Evolutionary conservation across 2,329 filamentous ascomycete species (phyloP), one percentile per base, ranked within the genome.

Genomic region (Xylaria sp.): DNA sequence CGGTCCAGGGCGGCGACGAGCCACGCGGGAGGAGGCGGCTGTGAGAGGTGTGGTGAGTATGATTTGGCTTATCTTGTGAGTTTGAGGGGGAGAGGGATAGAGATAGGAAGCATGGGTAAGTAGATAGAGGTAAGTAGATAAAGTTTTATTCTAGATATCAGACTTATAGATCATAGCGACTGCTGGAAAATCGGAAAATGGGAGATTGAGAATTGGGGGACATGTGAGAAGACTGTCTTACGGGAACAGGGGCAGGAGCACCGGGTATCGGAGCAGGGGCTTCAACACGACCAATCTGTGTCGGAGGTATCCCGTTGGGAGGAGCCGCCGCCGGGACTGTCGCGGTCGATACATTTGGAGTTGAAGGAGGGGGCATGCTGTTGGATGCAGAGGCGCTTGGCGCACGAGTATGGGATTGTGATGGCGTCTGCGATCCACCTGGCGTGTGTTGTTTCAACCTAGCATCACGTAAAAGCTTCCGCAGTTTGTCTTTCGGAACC

Each of bases 21-120:
- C 94, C 94, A 97, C 52, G 84, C 78, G n/a, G 93, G 92, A 17
- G 92, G 87, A 7, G 90, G 85, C 54, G 92, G 91, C 91, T 96
- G 66, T 52, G 48, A 60, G 40, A 49, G 39, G 52, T 64, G 52
- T 64, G 51, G 62, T 68, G 56, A 66, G 67, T 64, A 66, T 55
- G 57, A 59, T 49, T 22, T n/a, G n/a, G 52, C 51, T 52, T 48
- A 37, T 29, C 39, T 39, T 20, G 50, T 50, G 21, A 39, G 40
- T 26, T 44, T 46, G 43, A 26, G 24, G 52, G 44, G 24, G 57
- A 54, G 34, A 52, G 48, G 40, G 53, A 41, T 56, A 48, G 43
- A 57, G 44, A 18, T 51, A 49, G 44, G 42, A 48, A 34, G 24
- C 54, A 50, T 52, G 56, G 24, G 6, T 56, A 50, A 40, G 44